Base-by-base conservation (phyloP, 78 protist species). In the Diacronema lutheri region DNA sequence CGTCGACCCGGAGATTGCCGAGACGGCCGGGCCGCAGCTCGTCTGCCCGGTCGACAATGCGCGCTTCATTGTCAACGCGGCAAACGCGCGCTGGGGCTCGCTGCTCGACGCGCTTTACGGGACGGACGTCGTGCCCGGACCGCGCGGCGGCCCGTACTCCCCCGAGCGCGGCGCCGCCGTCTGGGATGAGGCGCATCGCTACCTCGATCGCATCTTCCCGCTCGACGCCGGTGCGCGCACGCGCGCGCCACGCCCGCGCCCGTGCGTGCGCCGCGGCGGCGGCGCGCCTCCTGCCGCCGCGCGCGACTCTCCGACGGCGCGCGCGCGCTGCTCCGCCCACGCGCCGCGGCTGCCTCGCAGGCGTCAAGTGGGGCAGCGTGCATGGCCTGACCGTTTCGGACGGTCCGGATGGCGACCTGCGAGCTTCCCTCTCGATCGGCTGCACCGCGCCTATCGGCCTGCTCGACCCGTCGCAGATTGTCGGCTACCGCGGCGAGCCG, bases 21-120 rank as follows among this genome's bases (percentile, higher is more conserved):
- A 29, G 0, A n/a, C 60, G 5, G 68, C 85, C 26, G 90, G 85
- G 21, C 90, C 89, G 7, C 90, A 87, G 86, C 86, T 87, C 0
- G 90, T 87, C n/a, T 74, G 83, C 38, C 90, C 90, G 29, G 80
- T 87, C 33, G 86, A 72, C n/a, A 72, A 72, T 3, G 66, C 66
- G 26, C 86, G 90, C 13, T 87, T 50, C 72, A 21, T 78, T 12
- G 50, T 87, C 58, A 87, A 87, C 64, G 90, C 90, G 12, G 86
- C 78, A 21, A 87, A 87, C 64, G 90, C 90, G 16, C 90, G 90
- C 40, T 87, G 90, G 90, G 90, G 90, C 4, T 77, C 85, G 2
- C 86, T 87, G 38, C 57, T 87, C 37, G 90, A 87, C 82, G 90
- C 90, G 29, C 61, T 87, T 50, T 87, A 87, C 90, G 90, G 87